Percentiles rank a stretch among this genome's conserved stretches.
These are phyloP conservation scores for Leptographium lundbergii DNA, from an alignment of 2,329 filamentous ascomycete species.

Conservation along the genomic window DNA sequence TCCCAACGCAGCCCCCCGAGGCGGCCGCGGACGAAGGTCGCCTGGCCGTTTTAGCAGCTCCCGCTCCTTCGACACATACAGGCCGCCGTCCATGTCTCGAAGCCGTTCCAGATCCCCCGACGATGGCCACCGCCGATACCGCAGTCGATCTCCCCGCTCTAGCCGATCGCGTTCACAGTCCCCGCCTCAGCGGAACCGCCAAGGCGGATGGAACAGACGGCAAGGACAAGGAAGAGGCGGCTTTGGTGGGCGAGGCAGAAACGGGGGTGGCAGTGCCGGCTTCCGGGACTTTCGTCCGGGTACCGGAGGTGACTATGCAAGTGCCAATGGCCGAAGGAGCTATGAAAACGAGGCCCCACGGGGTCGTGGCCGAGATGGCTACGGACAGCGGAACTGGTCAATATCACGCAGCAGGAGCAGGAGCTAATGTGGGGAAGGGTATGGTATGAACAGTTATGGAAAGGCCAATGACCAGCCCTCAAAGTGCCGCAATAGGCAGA, in stretches of 20 bases:
- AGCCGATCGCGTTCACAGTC: conserved; percentile 3
- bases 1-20: conserved; percentile 22
- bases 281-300: not conserved
- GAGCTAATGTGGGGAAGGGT: not conserved
- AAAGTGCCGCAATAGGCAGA: not conserved
- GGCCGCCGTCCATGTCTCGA: conserved; percentile 44
- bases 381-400: not conserved
- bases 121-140: conserved; percentile 24
- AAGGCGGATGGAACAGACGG: not conserved
- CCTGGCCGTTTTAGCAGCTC: conserved; percentile 24
- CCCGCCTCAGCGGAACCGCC: not conserved
- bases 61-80: conserved; percentile 29
- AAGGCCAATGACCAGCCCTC: not conserved
- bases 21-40: conserved; percentile 7
- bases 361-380: not conserved
- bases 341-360: not conserved
- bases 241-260: not conserved
- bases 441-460: not conserved
- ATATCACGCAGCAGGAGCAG: not conserved
- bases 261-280: not conserved
- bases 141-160: conserved; percentile 31
- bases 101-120: conserved; percentile 28
- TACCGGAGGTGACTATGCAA: not conserved
- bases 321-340: not conserved
- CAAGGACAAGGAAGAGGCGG: not conserved